These are phyloP conservation scores for Globisporangium spinosum DNA, from an alignment of 352 stramenopile species.

Conservation along the genomic window DNA sequence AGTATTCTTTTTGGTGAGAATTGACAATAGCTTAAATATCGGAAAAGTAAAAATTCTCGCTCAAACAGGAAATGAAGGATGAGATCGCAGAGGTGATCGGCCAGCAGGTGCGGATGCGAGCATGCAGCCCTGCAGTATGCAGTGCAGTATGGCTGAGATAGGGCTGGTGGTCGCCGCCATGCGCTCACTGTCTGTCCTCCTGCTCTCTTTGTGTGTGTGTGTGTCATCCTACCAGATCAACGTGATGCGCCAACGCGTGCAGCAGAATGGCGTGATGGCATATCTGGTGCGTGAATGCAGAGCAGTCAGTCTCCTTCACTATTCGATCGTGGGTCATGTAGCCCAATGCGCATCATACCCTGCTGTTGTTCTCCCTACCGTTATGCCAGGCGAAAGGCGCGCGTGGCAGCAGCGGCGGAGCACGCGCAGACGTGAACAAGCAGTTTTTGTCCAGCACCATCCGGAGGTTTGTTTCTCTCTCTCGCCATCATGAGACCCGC, in stretches of 20 bases:
- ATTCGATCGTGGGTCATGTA: neutral
- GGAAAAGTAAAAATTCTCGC: too few species aligned
- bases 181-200: neutral
- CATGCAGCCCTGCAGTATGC: neutral
- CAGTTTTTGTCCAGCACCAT: slow-evolving; percentile 61
- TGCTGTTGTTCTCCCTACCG: neutral
- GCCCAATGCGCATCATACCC: too few species aligned
- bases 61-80: too few species aligned
- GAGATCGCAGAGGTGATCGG: slow-evolving; percentile 5
- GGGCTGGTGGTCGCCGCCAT: neutral
- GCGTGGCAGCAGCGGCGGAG: slow-evolving; percentile 8
- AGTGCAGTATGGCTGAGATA: neutral
- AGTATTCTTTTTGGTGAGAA: too few species aligned
- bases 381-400: slow-evolving; percentile 22
- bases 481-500: neutral
- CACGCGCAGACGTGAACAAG: slow-evolving; percentile 58
- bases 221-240: slow-evolving; percentile 24
- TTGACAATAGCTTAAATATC: too few species aligned
- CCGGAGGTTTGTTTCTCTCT: slow-evolving; percentile 31
- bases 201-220: neutral
- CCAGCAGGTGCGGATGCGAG: slow-evolving; percentile 4
- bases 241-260: slow-evolving; percentile 29
- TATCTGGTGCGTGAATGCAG: slow-evolving; percentile 38
- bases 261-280: slow-evolving; percentile 39
- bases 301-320: neutral